Conservation (phyloP, 257 asterid species). For the Cynanchum wilfordii region DNA sequence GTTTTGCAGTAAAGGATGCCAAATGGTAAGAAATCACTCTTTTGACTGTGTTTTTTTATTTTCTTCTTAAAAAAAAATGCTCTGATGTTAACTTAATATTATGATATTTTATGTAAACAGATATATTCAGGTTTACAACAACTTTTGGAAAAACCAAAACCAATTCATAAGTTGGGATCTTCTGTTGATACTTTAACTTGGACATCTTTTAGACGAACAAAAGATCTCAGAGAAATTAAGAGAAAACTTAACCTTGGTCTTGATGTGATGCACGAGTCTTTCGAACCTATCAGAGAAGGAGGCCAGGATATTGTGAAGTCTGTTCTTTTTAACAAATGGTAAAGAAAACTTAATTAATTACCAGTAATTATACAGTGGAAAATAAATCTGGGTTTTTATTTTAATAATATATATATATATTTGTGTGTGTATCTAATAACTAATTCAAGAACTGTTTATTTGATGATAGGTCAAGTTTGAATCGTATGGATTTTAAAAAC, state of each 20-base stretch:
- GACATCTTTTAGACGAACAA: slow-evolving; percentile 56
- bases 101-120: slow-evolving; percentile 28
- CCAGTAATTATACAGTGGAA: too few species aligned
- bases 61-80: background rate
- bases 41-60: slow-evolving; percentile 12
- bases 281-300: slow-evolving; percentile 71
- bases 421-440: too few species aligned
- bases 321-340: slow-evolving; percentile 73
- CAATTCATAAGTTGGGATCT: slow-evolving; percentile 35
- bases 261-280: slow-evolving; percentile 78
- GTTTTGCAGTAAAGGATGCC: slow-evolving; percentile 66
- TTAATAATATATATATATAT: too few species aligned
- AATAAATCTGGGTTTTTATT: too few species aligned
- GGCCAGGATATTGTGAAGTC: slow-evolving; percentile 79
- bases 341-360: slow-evolving; percentile 17
- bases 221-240: slow-evolving; percentile 27
- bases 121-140: slow-evolving; percentile 50
- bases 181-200: slow-evolving; percentile 41
- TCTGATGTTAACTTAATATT: too few species aligned
- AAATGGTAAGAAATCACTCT: slow-evolving; percentile 39
- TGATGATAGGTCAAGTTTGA: slow-evolving; percentile 64
- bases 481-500: slow-evolving; percentile 72
- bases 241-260: slow-evolving; percentile 73
- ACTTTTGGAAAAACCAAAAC: slow-evolving; percentile 39
- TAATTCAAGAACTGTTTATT: too few species aligned